phyloP scores from a whole-genome alignment of 805 yeast species.

The Vanderwaltozyma tropicalis region DNA sequence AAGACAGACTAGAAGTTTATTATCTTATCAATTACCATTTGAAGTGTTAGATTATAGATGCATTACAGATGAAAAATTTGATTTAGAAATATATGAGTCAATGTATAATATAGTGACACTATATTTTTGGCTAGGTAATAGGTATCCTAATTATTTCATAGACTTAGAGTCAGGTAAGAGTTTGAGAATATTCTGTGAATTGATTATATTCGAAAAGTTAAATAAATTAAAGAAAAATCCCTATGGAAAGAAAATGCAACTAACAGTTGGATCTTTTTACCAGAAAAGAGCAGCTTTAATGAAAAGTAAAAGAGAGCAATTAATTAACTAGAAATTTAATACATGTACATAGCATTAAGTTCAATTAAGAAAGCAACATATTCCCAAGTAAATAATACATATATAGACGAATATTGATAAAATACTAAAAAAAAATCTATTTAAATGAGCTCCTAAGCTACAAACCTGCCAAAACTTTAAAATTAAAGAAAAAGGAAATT shows the following conservation, averaged over 20 bases:
- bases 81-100: conserved; percentile 38
- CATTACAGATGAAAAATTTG: conserved; percentile 16
- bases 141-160: conserved; percentile 74
- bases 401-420: no score
- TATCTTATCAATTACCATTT: conserved; percentile 37
- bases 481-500: no score
- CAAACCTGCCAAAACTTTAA: no score
- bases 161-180: conserved; percentile 68
- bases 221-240: conserved; percentile 26
- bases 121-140: conserved; percentile 76
- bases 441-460: no score
- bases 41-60: conserved; percentile 18
- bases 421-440: no score
- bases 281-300: neutral
- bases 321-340: no score
- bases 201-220: conserved; percentile 33
- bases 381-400: no score
- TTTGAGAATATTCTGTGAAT: conserved; percentile 58
- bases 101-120: conserved; percentile 57
- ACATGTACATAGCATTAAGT: no score
- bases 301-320: no score
- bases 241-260: conserved; percentile 5
- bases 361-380: no score
- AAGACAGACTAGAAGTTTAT: conserved; percentile 43
- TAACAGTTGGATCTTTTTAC: neutral